A percentile compares a stretch with the other conserved stretches of the same genome.
These are phyloP conservation scores for Keithomyces neogunnii DNA, from an alignment of 2,329 filamentous ascomycete species.

Conservation along the genomic window DNA sequence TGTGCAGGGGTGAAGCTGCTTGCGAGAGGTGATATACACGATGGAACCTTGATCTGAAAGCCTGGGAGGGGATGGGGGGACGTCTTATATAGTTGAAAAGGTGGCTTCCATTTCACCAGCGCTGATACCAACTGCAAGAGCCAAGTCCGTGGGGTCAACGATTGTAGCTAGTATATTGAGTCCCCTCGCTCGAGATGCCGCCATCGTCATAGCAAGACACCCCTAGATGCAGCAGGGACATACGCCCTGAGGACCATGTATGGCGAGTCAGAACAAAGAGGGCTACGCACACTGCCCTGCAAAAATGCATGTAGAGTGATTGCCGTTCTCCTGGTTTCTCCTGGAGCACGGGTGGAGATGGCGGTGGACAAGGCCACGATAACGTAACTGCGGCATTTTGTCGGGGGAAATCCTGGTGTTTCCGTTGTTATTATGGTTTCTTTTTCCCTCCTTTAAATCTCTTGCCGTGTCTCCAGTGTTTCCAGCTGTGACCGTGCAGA, in stretches of 20 bases:
- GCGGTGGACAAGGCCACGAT: conserved; percentile 17
- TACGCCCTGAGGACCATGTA: not conserved
- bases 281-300: not conserved
- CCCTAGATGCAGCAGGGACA: not conserved
- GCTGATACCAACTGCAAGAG: not conserved
- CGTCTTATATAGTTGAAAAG: conserved; percentile 4
- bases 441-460: conserved; percentile 9
- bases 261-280: conserved; percentile 3
- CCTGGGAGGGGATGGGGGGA: conserved; percentile 1
- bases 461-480: conserved; percentile 17
- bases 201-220: not conserved
- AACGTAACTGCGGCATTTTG: conserved; percentile 22
- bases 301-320: conserved; percentile 4
- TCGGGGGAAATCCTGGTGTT: conserved; percentile 13
- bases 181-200: not conserved
- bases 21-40: not conserved
- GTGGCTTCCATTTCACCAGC: not conserved
- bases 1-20: not conserved
- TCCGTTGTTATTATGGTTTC: not conserved
- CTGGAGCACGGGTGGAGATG: conserved; percentile 12
- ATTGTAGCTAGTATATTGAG: not conserved
- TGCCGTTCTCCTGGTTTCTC: not conserved
- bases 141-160: not conserved
- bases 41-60: not conserved
- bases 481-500: not conserved